Evolutionary conservation across 2,329 filamentous ascomycete species (phyloP).

Genomic region (Fusarium oxysporum): DNA sequence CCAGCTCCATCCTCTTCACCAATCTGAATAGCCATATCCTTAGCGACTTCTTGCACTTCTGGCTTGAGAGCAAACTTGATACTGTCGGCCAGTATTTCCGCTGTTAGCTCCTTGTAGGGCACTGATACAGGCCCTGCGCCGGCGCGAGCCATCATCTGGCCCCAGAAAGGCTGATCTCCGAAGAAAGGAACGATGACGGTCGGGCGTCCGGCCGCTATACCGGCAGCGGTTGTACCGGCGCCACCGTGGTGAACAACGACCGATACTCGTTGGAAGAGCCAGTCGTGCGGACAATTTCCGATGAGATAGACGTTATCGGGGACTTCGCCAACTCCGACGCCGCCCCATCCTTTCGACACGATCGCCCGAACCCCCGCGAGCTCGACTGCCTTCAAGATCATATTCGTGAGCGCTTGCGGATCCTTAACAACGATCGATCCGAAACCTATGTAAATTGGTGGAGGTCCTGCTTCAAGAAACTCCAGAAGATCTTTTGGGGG

Average conservation of each 20-base stretch:
- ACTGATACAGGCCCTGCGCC: constrained; percentile 70
- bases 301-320: constrained; percentile 69
- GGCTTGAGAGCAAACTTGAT: constrained; percentile 65
- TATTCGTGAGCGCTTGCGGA: constrained; percentile 65
- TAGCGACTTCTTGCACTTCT: constrained; percentile 53
- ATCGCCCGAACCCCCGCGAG: constrained; percentile 68
- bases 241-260: constrained; percentile 74
- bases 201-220: constrained; percentile 68
- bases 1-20: constrained; percentile 64
- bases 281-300: constrained; percentile 75
- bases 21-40: constrained; percentile 64
- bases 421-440: constrained; percentile 75
- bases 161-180: constrained; percentile 75
- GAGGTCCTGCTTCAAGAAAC: constrained; percentile 67
- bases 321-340: constrained; percentile 61
- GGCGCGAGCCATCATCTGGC: constrained; percentile 69
- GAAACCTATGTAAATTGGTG: constrained; percentile 75
- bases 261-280: constrained; percentile 70
- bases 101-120: constrained; percentile 68
- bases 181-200: constrained; percentile 77
- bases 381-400: constrained; percentile 70
- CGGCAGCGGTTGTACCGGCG: constrained; percentile 73
- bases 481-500: constrained; percentile 64
- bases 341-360: constrained; percentile 74
- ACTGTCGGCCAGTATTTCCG: constrained; percentile 64